A percentile compares a stretch with the other conserved stretches of the same genome.
phyloP scores from a whole-genome alignment of 495 filamentous ascomycete species.

The Aspergillus taichungensis region DNA sequence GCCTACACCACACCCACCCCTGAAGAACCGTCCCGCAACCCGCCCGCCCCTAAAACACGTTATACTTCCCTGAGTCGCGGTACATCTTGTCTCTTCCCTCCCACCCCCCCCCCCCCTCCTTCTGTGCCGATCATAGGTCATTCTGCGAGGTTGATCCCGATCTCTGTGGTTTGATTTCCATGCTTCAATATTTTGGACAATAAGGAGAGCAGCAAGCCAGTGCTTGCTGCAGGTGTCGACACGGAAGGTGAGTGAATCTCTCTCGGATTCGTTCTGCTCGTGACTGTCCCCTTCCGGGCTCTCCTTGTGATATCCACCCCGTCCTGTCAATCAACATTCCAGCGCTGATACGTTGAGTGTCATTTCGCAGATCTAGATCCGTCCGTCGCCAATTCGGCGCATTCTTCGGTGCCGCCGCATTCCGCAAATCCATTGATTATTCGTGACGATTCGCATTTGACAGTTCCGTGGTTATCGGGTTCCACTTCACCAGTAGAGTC shows the following conservation, averaged over 20 bases:
- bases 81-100: not conserved
- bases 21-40: constrained; percentile 9
- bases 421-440: constrained; percentile 19
- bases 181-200: constrained; percentile 45
- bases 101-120: constrained; percentile 6
- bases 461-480: constrained; percentile 23
- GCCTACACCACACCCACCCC: constrained; percentile 5
- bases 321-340: not conserved
- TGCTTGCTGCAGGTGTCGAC: constrained; percentile 47
- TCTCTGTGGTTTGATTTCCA: constrained; percentile 30
- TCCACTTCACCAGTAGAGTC: constrained; percentile 32
- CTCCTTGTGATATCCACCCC: not conserved
- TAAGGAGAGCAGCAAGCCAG: constrained; percentile 47
- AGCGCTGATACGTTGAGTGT: constrained; percentile 10
- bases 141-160: constrained; percentile 21
- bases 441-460: constrained; percentile 26
- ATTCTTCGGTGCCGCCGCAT: constrained; percentile 26
- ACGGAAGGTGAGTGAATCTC: constrained; percentile 38
- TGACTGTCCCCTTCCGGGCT: not conserved
- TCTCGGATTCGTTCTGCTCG: no score
- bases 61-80: not conserved
- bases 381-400: constrained; percentile 32
- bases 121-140: constrained; percentile 19
- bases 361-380: constrained; percentile 31
- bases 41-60: constrained; percentile 3